A percentile compares a stretch with the other conserved stretches of the same genome.
phyloP scores from a whole-genome alignment of 768 basidiomycete species.

The Boletus sp. region DNA sequence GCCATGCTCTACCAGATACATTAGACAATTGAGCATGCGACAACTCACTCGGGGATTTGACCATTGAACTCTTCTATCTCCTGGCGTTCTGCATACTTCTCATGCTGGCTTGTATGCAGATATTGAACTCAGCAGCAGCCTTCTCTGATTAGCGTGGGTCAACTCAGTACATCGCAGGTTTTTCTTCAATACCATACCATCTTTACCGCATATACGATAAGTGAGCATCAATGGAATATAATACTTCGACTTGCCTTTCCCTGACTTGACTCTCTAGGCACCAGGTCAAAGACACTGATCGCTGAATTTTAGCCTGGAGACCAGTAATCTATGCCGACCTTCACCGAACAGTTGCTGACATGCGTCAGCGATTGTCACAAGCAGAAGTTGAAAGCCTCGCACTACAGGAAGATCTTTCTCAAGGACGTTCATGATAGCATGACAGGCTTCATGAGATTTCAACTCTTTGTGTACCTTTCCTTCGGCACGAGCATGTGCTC shows the following conservation, averaged over 20 bases:
- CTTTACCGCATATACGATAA: slow-evolving; percentile 42
- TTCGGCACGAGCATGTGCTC: slow-evolving; percentile 34
- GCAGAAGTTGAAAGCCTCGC: too few relatives aligned
- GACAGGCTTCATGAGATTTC: too few relatives aligned
- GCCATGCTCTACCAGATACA: background rate
- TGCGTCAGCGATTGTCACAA: too few relatives aligned
- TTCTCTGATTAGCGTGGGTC: slow-evolving; percentile 55
- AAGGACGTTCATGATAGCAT: too few relatives aligned
- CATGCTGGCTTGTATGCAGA: slow-evolving; percentile 67
- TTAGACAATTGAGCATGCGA: slow-evolving; percentile 1
- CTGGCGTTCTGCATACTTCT: slow-evolving; percentile 64
- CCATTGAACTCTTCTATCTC: slow-evolving; percentile 89
- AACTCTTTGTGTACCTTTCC: too few relatives aligned
- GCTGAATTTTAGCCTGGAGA: too few relatives aligned
- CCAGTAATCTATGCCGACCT: too few relatives aligned
- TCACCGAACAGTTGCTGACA: too few relatives aligned
- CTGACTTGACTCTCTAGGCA: too few relatives aligned
- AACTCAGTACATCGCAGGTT: slow-evolving; percentile 41
- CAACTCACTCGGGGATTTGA: slow-evolving; percentile 63
- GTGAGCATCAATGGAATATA: background rate
- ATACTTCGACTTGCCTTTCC: too few relatives aligned
- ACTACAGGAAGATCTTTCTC: too few relatives aligned
- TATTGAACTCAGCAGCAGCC: slow-evolving; percentile 59
- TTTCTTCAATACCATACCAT: slow-evolving; percentile 37
- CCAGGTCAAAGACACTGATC: too few relatives aligned